Evolutionary conservation across 352 stramenopile species (phyloP).

Genomic region (Phytophthora sp.): DNA sequence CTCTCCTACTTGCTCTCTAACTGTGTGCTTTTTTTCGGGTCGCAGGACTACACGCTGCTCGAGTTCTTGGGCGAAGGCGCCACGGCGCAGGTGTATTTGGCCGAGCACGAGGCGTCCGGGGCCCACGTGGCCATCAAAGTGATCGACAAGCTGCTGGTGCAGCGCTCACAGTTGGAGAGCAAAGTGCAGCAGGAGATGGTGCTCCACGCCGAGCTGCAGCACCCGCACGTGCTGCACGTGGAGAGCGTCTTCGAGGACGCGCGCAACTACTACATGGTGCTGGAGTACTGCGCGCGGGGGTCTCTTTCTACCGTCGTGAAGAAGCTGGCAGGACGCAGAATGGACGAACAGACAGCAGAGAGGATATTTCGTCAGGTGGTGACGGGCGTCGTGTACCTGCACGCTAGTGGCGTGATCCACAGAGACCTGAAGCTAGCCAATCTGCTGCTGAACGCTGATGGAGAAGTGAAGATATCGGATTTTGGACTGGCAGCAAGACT

Average conservation of each 20-base stretch:
- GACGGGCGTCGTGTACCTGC: slow-evolving; percentile 61
- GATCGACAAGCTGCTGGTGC: slow-evolving; percentile 78
- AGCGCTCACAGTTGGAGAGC: slow-evolving; percentile 60
- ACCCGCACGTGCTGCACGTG: slow-evolving; percentile 65
- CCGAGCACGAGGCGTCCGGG: slow-evolving; percentile 43
- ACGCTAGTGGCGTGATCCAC: slow-evolving; percentile 70
- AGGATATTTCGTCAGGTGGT: slow-evolving; percentile 64
- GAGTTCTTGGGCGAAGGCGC: slow-evolving; percentile 81
- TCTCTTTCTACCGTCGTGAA: slow-evolving; percentile 58
- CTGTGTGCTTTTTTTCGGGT: neutral
- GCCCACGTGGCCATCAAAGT: slow-evolving; percentile 78
- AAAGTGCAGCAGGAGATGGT: slow-evolving; percentile 75
- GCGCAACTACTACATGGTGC: slow-evolving; percentile 77
- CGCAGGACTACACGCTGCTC: slow-evolving; percentile 68
- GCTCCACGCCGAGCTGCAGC: slow-evolving; percentile 62
- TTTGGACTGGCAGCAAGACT: slow-evolving; percentile 73
- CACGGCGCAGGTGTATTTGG: slow-evolving; percentile 81
- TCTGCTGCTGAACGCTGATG: slow-evolving; percentile 58
- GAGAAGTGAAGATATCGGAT: slow-evolving; percentile 73
- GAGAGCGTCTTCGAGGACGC: slow-evolving; percentile 75
- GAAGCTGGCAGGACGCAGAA: slow-evolving; percentile 28
- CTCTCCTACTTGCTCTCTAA: neutral
- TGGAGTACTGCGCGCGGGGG: slow-evolving; percentile 64
- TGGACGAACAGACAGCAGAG: slow-evolving; percentile 57
- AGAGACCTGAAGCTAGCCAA: slow-evolving; percentile 84